Evolutionary conservation across 139 green algal species (phyloP).

Genomic region (Trebouxia sp.): DNA sequence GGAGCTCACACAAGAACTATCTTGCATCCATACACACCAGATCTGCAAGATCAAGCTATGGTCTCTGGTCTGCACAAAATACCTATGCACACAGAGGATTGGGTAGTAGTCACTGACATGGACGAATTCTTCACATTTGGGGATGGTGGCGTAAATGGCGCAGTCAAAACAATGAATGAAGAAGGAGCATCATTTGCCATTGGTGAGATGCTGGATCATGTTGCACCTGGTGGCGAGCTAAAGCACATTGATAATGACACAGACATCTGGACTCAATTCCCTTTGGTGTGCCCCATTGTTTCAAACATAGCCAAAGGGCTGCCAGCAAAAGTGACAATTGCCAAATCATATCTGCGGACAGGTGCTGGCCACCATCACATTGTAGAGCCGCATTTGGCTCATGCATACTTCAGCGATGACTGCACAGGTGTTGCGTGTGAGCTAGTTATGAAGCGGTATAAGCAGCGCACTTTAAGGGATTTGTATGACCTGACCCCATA

Average conservation of each 20-base stretch:
- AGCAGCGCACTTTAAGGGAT: background rate
- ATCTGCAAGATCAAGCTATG: background rate
- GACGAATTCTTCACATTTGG: background rate
- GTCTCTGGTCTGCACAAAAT: background rate
- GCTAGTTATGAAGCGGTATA: background rate
- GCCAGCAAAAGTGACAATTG: background rate
- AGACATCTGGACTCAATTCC: background rate
- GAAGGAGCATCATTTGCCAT: background rate
- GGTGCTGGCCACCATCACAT: constrained; percentile 11
- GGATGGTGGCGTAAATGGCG: background rate
- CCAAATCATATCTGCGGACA: background rate
- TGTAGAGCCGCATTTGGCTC: background rate
- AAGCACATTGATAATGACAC: background rate
- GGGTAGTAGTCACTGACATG: background rate
- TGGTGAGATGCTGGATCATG: constrained; percentile 15
- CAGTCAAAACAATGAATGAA: background rate
- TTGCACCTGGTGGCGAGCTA: background rate
- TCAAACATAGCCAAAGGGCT: background rate
- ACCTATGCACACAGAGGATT: background rate
- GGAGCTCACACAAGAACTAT: background rate
- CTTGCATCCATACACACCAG: background rate
- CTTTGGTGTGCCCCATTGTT: background rate
- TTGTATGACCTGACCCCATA: background rate
- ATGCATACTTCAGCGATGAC: background rate
- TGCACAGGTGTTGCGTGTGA: background rate